Evolutionary conservation across 805 yeast genomes (phyloP).

Genomic region (Candida khao-thaluensis): DNA sequence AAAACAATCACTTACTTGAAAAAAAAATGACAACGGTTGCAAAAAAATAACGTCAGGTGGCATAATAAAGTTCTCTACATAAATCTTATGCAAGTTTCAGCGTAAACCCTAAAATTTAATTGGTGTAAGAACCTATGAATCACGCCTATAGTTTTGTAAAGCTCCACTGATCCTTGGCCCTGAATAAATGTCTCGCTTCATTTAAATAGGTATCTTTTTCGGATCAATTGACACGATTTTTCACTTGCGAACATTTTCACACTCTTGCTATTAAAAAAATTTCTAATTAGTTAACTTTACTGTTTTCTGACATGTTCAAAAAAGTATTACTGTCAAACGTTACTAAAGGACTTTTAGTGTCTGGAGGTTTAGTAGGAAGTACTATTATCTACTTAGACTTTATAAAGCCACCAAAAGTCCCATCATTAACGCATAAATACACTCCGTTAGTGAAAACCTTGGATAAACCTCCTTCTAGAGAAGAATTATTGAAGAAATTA

Average conservation of each 20-base stretch:
- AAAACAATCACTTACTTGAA: too few relatives aligned
- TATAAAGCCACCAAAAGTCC: slow-evolving; percentile 31
- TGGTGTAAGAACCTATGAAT: too few relatives aligned
- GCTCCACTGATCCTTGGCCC: too few relatives aligned
- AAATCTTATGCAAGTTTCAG: too few relatives aligned
- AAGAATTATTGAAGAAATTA: slow-evolving; percentile 49
- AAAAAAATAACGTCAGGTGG: too few relatives aligned
- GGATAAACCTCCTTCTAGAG: slow-evolving; percentile 56
- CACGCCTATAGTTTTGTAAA: too few relatives aligned
- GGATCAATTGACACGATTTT: slow-evolving; percentile 6
- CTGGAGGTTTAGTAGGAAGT: slow-evolving; percentile 36
- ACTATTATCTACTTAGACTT: slow-evolving; percentile 41
- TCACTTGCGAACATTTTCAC: slow-evolving; percentile 5
- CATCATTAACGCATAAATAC: slow-evolving; percentile 28
- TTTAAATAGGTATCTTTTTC: too few relatives aligned
- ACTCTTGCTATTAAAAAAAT: slow-evolving; percentile 2
- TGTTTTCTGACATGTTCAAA: slow-evolving; percentile 8
- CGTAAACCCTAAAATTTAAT: too few relatives aligned
- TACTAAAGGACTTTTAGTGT: slow-evolving; percentile 31
- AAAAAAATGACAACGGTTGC: too few relatives aligned
- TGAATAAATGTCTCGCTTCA: too few relatives aligned
- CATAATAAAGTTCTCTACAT: too few relatives aligned
- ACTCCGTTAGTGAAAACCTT: slow-evolving; percentile 45
- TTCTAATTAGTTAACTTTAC: too few relatives aligned
- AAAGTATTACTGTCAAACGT: slow-evolving; percentile 22